These are phyloP conservation scores for Nothophytophthora sp. DNA, from an alignment of 352 stramenopile species.

Conservation along the genomic window DNA sequence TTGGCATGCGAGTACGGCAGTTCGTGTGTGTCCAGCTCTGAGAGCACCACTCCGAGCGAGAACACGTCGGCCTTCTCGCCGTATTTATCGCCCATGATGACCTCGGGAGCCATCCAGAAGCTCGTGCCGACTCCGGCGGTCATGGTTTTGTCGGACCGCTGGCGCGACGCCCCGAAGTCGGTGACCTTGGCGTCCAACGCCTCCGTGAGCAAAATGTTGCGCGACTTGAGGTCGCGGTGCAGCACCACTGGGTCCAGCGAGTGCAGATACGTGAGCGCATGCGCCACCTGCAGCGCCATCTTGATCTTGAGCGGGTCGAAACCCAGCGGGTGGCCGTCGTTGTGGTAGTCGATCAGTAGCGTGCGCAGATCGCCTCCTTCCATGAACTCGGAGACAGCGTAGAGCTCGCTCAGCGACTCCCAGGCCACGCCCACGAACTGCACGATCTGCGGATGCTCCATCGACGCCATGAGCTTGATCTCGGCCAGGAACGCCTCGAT, in stretches of 20 bases:
- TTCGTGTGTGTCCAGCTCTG: conserved; percentile 41
- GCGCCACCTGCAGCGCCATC: conserved; percentile 40
- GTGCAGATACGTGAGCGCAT: conserved; percentile 51
- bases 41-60: conserved; percentile 41
- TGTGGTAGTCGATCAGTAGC: conserved; percentile 25
- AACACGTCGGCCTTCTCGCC: conserved; percentile 37
- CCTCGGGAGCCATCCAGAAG: conserved; percentile 42
- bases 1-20: conserved; percentile 35
- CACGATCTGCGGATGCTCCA: conserved; percentile 49
- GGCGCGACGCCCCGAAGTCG: conserved; percentile 37
- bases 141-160: conserved; percentile 25
- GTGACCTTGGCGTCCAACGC: conserved; percentile 40
- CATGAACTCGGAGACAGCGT: conserved; percentile 52
- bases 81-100: conserved; percentile 33
- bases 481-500: conserved; percentile 43
- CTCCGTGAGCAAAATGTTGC: conserved; percentile 58
- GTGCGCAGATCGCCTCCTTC: conserved; percentile 37
- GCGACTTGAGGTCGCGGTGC: conserved; percentile 70
- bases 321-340: conserved; percentile 11
- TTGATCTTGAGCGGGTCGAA: conserved; percentile 36
- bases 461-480: conserved; percentile 38
- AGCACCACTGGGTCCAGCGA: conserved; percentile 41
- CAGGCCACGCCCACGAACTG: conserved; percentile 45
- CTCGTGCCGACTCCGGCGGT: conserved; percentile 36
- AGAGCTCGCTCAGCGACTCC: conserved; percentile 44